A percentile compares a stretch with the other conserved stretches of the same genome.
phyloP scores from a whole-genome alignment of 306 rosid species.

The Crataegus laevigata region DNA sequence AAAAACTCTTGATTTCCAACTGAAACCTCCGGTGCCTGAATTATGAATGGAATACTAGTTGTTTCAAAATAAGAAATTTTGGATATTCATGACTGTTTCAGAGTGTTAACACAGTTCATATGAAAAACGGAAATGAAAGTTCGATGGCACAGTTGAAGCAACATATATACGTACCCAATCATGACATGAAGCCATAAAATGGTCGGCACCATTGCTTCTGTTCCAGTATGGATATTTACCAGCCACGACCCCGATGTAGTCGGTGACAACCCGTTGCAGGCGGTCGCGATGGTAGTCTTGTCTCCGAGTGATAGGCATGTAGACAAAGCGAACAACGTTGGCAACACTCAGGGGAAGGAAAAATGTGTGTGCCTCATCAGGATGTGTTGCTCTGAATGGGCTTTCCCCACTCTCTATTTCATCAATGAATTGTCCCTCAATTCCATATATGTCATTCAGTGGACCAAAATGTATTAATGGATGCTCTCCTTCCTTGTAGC shows the following conservation, averaged over 20 bases:
- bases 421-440: conserved; percentile 51
- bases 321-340: conserved; percentile 28
- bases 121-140: background rate
- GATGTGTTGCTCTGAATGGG: conserved; percentile 37
- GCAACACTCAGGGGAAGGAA: conserved; percentile 41
- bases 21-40: conserved; percentile 61
- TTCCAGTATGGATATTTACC: conserved; percentile 44
- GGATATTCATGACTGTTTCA: background rate
- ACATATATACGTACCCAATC: conserved; percentile 36
- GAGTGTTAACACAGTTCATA: too few relatives aligned
- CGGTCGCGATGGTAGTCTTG: conserved; percentile 40
- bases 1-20: conserved; percentile 40
- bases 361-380: conserved; percentile 42
- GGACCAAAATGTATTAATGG: conserved; percentile 47
- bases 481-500: conserved; percentile 43
- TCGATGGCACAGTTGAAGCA: background rate
- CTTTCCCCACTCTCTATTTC: conserved; percentile 37
- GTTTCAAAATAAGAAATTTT: background rate
- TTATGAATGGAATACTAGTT: background rate
- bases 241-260: conserved; percentile 32
- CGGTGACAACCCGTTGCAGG: conserved; percentile 33
- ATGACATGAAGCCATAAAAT: conserved; percentile 51
- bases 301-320: conserved; percentile 26
- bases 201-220: conserved; percentile 44
- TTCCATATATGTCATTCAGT: conserved; percentile 34